phyloP scores from a whole-genome alignment of 192 early-diverging fungal genomes.

The Coemansia sp. region DNA sequence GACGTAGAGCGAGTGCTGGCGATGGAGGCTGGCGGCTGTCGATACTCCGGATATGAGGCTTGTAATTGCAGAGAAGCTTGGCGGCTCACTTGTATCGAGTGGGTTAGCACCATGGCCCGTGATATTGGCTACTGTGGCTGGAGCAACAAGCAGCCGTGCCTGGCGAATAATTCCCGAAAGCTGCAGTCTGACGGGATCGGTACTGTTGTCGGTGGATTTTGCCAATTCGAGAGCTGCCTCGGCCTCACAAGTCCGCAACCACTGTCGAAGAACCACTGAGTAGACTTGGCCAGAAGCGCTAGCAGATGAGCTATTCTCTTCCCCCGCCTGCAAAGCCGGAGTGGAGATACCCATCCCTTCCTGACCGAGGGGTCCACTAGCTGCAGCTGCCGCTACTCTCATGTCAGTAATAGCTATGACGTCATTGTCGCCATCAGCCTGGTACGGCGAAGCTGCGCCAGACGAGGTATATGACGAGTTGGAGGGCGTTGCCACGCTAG shows the following conservation, averaged over 20 bases:
- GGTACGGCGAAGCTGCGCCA: conserved; percentile 13
- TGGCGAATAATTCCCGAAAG: neutral
- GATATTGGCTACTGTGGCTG: neutral
- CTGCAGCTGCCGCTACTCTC: conserved; percentile 8
- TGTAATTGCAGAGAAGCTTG: no score
- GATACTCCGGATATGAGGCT: neutral
- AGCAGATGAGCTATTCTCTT: neutral
- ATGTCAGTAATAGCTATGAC: conserved; percentile 30
- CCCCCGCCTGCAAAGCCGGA: neutral
- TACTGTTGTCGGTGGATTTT: neutral
- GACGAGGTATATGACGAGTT: conserved; percentile 2
- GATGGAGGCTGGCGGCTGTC: neutral
- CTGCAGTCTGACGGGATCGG: neutral
- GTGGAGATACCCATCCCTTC: neutral
- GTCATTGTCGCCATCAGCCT: neutral
- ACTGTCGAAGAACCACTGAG: conserved; percentile 24
- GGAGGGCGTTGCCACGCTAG: conserved; percentile 8
- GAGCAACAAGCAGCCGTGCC: neutral
- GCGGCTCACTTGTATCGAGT: neutral
- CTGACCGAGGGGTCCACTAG: neutral
- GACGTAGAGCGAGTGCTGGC: neutral
- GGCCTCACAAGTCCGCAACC: conserved; percentile 27
- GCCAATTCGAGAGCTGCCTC: conserved; percentile 14
- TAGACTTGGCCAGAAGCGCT: neutral
- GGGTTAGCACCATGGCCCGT: no score